Evolutionary conservation across 2,329 filamentous ascomycete species (phyloP).

Genomic region (Leptosphaerulina australis): DNA sequence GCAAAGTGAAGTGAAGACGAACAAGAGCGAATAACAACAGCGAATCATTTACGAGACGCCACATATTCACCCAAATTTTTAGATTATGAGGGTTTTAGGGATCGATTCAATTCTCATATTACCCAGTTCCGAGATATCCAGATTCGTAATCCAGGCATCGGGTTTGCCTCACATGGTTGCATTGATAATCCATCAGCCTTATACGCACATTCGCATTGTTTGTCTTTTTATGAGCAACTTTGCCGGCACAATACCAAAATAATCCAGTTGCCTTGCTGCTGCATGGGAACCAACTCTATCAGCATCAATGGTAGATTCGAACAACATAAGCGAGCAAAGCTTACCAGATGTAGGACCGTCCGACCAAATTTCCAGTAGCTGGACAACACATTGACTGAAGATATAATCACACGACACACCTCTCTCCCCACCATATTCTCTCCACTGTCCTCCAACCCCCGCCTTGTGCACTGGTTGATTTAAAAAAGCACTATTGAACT

Average conservation of each 20-base stretch:
- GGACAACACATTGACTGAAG: too few relatives aligned
- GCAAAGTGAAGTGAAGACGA: not conserved
- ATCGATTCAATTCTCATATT: not conserved
- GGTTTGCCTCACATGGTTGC: too few relatives aligned
- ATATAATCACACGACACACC: too few relatives aligned
- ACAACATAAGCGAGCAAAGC: not conserved
- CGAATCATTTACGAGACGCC: not conserved
- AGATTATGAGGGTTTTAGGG: not conserved
- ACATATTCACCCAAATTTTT: not conserved
- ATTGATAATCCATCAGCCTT: constrained; percentile 13
- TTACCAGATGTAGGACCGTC: constrained; percentile 37
- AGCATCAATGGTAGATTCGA: not conserved
- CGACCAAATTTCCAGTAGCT: constrained; percentile 39
- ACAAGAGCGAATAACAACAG: not conserved
- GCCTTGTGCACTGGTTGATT: too few relatives aligned
- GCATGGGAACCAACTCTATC: constrained; percentile 41
- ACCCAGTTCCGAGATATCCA: not conserved
- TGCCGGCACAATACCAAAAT: constrained; percentile 48
- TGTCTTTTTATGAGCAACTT: constrained; percentile 51
- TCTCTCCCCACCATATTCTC: too few relatives aligned
- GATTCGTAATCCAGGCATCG: too few relatives aligned
- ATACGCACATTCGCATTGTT: constrained; percentile 52
- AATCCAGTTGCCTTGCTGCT: constrained; percentile 48
- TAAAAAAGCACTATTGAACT: too few relatives aligned
- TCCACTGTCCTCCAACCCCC: too few relatives aligned